Evolutionary conservation across 441 rosid genomes (phyloP), one percentile per base, ranked within the genome.

Genomic region (Viola pubescens): DNA sequence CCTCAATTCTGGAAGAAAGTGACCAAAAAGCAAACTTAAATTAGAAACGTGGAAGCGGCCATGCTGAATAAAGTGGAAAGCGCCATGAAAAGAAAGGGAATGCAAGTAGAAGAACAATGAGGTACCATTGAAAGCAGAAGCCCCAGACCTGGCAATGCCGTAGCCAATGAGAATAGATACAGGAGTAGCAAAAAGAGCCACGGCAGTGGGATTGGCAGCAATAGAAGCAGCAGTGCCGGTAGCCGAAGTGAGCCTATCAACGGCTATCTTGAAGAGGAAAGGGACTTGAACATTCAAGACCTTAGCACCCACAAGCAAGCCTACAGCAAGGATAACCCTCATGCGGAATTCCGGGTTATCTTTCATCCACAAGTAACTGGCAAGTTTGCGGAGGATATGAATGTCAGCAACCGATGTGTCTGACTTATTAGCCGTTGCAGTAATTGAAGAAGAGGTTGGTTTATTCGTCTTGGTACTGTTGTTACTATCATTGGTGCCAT

Each of bases 231-330:
- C 82, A 34, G 74, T 84, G 37, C 85, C 80, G 3, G 88, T 70
- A 43, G 88, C 80, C 26, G 81, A 65, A 65, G 78, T 83, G 66
- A 89, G 68, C 86, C 82, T 87, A 67, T 92, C 96, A 26, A 92
- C 85, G 59, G 97, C 90, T 11, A 81, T 72, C 76, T 89, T 87
- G 79, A 92, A 92, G 54, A 89, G 85, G 76, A 89, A 92, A 54
- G 98, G 97, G 9, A 92, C 98, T 67, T 89, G 98, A 53, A 89
- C 97, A 47, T 89, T 89, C 71, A 92, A 63, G 58, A 85, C 74
- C 74, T 92, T 89, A 38, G 97, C 92, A 43, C 91, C 95, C 7
- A 89, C 79, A 11, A 92, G 85, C 68, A 85, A 87, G 0, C 80
- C 89, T 65, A 89, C 69, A 1, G 98, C 98, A 43, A 83, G 51